A percentile compares a stretch with the other conserved stretches of the same genome.
These are phyloP conservation scores for Metschnikowia baotianmanensis DNA, from an alignment of 805 yeast species.

Conservation along the genomic window DNA sequence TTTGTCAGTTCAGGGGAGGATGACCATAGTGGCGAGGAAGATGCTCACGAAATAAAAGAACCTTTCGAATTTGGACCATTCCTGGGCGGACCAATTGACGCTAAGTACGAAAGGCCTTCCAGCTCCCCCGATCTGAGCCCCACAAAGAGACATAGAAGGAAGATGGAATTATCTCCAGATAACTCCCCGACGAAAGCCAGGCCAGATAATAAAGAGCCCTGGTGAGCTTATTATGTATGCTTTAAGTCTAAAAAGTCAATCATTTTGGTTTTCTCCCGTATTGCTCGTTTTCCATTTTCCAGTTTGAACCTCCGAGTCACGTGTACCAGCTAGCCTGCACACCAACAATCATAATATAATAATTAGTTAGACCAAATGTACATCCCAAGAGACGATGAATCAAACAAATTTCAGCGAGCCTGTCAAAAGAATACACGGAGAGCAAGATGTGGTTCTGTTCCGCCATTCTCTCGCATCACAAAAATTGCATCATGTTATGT, in stretches of 20 bases:
- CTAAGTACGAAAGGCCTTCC: slow-evolving; percentile 1
- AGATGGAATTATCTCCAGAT: slow-evolving; percentile 15
- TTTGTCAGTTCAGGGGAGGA: slow-evolving; percentile 16
- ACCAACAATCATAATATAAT: no score
- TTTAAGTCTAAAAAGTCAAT: no score
- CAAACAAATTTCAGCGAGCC: slow-evolving; percentile 5
- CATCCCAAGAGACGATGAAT: background rate
- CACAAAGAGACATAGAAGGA: slow-evolving; percentile 9
- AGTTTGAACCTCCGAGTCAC: no score
- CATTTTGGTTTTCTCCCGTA: no score
- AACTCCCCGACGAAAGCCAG: slow-evolving; percentile 14
- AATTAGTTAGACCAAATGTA: background rate
- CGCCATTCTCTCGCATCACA: slow-evolving; percentile 14
- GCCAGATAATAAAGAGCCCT: slow-evolving; percentile 3
- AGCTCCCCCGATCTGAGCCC: slow-evolving; percentile 18
- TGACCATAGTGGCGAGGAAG: slow-evolving; percentile 5
- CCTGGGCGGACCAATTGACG: slow-evolving; percentile 1
- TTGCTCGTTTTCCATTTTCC: no score
- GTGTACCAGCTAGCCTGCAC: no score
- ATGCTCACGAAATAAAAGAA: slow-evolving; percentile 6
- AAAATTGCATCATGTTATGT: slow-evolving; percentile 15
- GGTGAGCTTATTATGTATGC: background rate
- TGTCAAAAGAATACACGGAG: slow-evolving; percentile 11
- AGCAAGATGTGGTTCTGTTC: slow-evolving; percentile 13
- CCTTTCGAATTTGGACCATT: slow-evolving; percentile 9